Conservation (phyloP, 1,284 basidiomycete species). For the Pseudozyma thailandica region DNA sequence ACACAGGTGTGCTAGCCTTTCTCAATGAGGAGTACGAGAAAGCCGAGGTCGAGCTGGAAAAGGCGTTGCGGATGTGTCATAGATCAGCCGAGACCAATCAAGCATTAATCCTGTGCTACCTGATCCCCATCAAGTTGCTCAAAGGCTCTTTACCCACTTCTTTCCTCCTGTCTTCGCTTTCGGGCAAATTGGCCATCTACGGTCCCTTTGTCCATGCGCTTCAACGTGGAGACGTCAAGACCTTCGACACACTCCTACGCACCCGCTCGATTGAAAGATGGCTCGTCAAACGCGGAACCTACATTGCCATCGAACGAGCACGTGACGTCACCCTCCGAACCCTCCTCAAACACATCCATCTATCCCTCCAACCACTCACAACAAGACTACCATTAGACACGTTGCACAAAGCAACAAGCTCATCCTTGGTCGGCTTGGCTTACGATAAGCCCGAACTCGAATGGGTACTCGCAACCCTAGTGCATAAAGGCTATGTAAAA, state of each 20-base stretch:
- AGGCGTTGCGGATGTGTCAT: slow-evolving; percentile 84
- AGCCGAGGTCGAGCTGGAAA: slow-evolving; percentile 83
- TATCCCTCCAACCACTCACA: slow-evolving; percentile 44
- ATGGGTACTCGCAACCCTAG: slow-evolving; percentile 88
- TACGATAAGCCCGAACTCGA: slow-evolving; percentile 82
- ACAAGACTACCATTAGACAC: slow-evolving; percentile 46
- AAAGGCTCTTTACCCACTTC: slow-evolving; percentile 83
- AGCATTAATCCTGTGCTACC: slow-evolving; percentile 87
- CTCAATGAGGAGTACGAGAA: slow-evolving; percentile 83
- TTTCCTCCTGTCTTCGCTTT: slow-evolving; percentile 77
- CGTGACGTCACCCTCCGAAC: slow-evolving; percentile 86
- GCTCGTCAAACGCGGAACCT: slow-evolving; percentile 84
- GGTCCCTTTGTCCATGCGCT: slow-evolving; percentile 83
- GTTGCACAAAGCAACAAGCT: slow-evolving; percentile 39
- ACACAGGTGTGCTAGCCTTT: slow-evolving; percentile 91
- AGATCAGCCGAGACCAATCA: slow-evolving; percentile 77
- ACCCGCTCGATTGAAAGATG: slow-evolving; percentile 72
- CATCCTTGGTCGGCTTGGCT: slow-evolving; percentile 34
- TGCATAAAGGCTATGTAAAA: slow-evolving; percentile 88
- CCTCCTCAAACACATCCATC: slow-evolving; percentile 85
- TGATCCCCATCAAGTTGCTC: slow-evolving; percentile 87
- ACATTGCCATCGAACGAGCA: slow-evolving; percentile 85
- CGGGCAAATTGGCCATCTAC: slow-evolving; percentile 79
- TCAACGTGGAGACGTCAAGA: slow-evolving; percentile 78
- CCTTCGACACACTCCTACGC: slow-evolving; percentile 80